A percentile compares a stretch with the other conserved stretches of the same genome.
These are phyloP conservation scores for Saccharomycopsis oosterbeekiorum DNA, from an alignment of 805 yeast species.

Conservation along the genomic window DNA sequence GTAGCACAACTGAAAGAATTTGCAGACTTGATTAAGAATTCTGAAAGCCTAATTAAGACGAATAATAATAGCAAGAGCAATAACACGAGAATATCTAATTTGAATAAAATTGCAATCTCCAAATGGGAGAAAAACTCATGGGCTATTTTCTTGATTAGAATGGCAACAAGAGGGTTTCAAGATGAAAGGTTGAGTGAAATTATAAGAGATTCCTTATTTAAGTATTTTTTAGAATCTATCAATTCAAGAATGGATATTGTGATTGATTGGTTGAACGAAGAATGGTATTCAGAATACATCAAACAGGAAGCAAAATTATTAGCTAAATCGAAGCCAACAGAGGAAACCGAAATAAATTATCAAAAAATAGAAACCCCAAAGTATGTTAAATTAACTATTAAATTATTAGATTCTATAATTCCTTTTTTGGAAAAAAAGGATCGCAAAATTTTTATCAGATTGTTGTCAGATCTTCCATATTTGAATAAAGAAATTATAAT, in stretches of 20 bases:
- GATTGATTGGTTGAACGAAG: constrained; percentile 92
- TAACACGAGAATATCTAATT: constrained; percentile 22
- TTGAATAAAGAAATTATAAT: constrained; percentile 52
- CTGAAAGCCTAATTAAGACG: constrained; percentile 18
- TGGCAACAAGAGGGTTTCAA: constrained; percentile 72
- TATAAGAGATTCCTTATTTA: constrained; percentile 61
- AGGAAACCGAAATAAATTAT: constrained; percentile 24
- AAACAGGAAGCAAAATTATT: constrained; percentile 71
- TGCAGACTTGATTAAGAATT: constrained; percentile 7
- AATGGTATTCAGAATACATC: constrained; percentile 65
- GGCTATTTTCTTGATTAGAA: constrained; percentile 62
- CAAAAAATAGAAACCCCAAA: constrained; percentile 31
- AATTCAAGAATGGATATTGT: constrained; percentile 63
- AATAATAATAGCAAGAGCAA: constrained; percentile 15
- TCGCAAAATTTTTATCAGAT: constrained; percentile 67
- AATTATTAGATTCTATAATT: constrained; percentile 64
- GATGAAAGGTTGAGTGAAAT: constrained; percentile 42
- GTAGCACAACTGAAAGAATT: constrained; percentile 29
- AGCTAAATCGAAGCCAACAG: constrained; percentile 12
- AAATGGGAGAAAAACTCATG: constrained; percentile 66
- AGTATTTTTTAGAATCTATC: constrained; percentile 64
- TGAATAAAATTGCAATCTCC: constrained; percentile 27
- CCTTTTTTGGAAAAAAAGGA: constrained; percentile 80
- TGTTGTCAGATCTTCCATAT: constrained; percentile 80
- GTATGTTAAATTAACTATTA: constrained; percentile 62